These are phyloP conservation scores for Linnemannia hyalina DNA, from an alignment of 192 early-diverging fungal genomes.

Conservation along the genomic window DNA sequence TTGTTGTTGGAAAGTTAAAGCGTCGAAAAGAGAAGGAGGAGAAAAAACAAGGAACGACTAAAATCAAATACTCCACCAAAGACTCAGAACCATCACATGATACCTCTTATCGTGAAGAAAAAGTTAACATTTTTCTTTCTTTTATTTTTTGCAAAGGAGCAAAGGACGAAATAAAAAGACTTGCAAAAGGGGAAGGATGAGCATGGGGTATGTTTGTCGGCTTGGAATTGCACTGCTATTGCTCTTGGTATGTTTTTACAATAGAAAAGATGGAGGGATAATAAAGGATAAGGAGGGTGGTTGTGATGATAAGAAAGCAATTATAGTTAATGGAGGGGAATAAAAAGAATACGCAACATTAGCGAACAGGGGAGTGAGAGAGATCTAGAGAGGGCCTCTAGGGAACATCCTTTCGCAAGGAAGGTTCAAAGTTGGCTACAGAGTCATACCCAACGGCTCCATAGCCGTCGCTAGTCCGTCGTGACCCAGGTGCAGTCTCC, in stretches of 20 bases:
- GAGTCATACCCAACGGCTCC: constrained; percentile 11
- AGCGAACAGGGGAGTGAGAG: too few relatives aligned
- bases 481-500: constrained; percentile 37
- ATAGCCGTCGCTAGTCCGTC: constrained; percentile 28
- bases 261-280: background rate
- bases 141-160: too few relatives aligned
- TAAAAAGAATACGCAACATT: background rate
- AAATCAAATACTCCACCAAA: too few relatives aligned
- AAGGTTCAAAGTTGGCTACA: constrained; percentile 29
- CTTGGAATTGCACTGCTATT: too few relatives aligned
- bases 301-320: background rate
- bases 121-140: too few relatives aligned
- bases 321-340: background rate
- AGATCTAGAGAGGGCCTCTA: background rate
- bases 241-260: too few relatives aligned
- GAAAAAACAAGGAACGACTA: background rate
- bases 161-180: too few relatives aligned
- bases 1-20: background rate
- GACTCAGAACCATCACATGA: too few relatives aligned
- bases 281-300: background rate
- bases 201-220: too few relatives aligned
- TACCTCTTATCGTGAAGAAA: too few relatives aligned
- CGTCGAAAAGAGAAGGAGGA: background rate
- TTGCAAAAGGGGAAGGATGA: too few relatives aligned
- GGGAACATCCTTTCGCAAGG: constrained; percentile 25